Percentiles rank a stretch among this genome's conserved stretches.
Conservation (phyloP, 257 asterid species). For the Fraxinus excelsior region DNA sequence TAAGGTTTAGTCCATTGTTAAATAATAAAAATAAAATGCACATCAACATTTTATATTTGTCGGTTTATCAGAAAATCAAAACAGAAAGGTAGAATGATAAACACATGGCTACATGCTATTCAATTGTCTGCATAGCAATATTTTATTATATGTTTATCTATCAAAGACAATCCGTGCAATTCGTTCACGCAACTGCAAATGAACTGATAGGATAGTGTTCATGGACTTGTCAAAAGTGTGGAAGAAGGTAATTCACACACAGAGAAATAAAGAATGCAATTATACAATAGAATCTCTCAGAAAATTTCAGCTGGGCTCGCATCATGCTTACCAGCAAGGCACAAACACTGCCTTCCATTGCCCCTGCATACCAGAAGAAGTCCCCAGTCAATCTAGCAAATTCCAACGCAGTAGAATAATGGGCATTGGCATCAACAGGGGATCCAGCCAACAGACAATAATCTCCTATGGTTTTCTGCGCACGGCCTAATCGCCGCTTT, state of each 20-base stretch:
- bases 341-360: slow-evolving; percentile 96
- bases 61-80: not conserved
- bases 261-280: not conserved
- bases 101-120: not conserved
- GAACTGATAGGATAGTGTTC: slow-evolving; percentile 11
- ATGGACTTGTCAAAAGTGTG: not conserved
- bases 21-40: not conserved
- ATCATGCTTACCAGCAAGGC: slow-evolving; percentile 82
- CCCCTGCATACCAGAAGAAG: slow-evolving; percentile 98
- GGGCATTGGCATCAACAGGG: slow-evolving; percentile 99
- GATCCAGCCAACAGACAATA: slow-evolving; percentile 96
- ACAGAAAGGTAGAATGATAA: not conserved
- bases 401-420: slow-evolving; percentile 84
- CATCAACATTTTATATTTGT: not conserved
- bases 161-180: not conserved
- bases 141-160: not conserved
- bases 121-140: not conserved
- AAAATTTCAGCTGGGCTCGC: slow-evolving; percentile 2
- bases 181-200: slow-evolving; percentile 1
- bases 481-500: slow-evolving; percentile 91
- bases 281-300: slow-evolving; percentile 13
- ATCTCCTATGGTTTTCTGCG: slow-evolving; percentile 98
- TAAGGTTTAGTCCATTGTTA: not conserved
- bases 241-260: not conserved
- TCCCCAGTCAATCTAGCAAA: slow-evolving; percentile 95